These are phyloP conservation scores for Candida chauliodis DNA, from an alignment of 805 yeast genomes.

Conservation along the genomic window DNA sequence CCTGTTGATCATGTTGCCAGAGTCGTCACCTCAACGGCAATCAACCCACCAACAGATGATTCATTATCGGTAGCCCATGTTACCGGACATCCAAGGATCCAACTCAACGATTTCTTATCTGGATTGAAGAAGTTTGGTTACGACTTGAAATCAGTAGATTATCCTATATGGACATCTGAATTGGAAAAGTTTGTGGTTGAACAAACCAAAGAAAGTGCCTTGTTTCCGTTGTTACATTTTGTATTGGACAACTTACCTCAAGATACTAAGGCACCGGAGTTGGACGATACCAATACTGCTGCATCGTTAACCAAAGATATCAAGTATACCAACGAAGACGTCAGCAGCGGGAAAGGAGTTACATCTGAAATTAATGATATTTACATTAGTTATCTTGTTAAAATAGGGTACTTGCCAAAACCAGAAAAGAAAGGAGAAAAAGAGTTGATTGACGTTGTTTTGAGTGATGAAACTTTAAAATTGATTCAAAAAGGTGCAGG, in stretches of 20 bases:
- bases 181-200: slow-evolving; percentile 77
- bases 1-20: slow-evolving; percentile 99
- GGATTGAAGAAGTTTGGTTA: slow-evolving; percentile 72
- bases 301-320: slow-evolving; percentile 61
- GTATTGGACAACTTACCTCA: slow-evolving; percentile 90
- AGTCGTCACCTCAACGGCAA: slow-evolving; percentile 77
- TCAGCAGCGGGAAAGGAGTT: slow-evolving; percentile 73
- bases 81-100: slow-evolving; percentile 94
- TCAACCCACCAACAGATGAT: slow-evolving; percentile 61
- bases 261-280: slow-evolving; percentile 90
- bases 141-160: slow-evolving; percentile 55
- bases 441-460: slow-evolving; percentile 52
- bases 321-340: slow-evolving; percentile 62
- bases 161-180: slow-evolving; percentile 72
- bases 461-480: slow-evolving; percentile 54
- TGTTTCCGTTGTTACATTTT: slow-evolving; percentile 90
- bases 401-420: slow-evolving; percentile 72
- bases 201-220: slow-evolving; percentile 73
- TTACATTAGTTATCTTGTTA: slow-evolving; percentile 75
- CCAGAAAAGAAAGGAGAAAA: slow-evolving; percentile 46
- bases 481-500: slow-evolving; percentile 66
- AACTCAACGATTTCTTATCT: slow-evolving; percentile 71
- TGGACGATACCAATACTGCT: slow-evolving; percentile 84
- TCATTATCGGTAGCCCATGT: slow-evolving; percentile 81
- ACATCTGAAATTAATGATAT: slow-evolving; percentile 60